Evolutionary conservation across 2,329 filamentous ascomycete genomes (phyloP), one percentile per base, ranked within the genome.

Genomic region (Mycogone perniciosa): DNA sequence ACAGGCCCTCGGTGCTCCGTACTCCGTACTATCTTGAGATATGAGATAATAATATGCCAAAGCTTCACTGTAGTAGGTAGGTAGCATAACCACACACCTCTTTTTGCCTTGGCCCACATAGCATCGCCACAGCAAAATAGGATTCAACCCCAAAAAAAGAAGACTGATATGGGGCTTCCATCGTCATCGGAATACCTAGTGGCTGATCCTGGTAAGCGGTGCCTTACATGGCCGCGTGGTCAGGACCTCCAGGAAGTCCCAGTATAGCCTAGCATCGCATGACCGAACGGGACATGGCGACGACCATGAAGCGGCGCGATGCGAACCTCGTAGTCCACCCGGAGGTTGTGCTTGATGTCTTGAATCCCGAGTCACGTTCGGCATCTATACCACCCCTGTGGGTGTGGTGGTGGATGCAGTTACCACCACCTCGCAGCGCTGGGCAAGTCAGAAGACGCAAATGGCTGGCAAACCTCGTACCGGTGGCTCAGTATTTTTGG

Each of bases 281-380:
- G 60, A 63, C 59, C 61, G 55, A 44, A 37, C 47, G 50, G 46
- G 54, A 57, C 47, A 45, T 44, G 48, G 45, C 60, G 60, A 65
- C 61, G 58, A 41, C 46, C 55, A 60, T 59, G 59, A 62, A 60
- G 58, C 53, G 59, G 55, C 57, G 56, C 59, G 60, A 64, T 59
- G 58, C 59, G 38, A 53, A 53, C 54, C 54, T 52, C 47, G 48
- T 55, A 51, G 54, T 54, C 51, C 48, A 61, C 54, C 51, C 56
- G 57, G 53, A 62, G 54, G 54, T 58, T 59, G 56, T 60, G 53
- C 62, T 62, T 62, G 61, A 62, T 70, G 67, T 70, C 67, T 69
- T 61, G 60, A 57, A 59, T 60, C 50, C 54, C 56, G 51, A 67
- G 67, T 70, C 67, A 70, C 67, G 67, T 60, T 68, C 57, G 60